Evolutionary conservation across 140 eudicot genomes (phyloP), one percentile per base, ranked within the genome.

Genomic region (Flaveria floridana): DNA sequence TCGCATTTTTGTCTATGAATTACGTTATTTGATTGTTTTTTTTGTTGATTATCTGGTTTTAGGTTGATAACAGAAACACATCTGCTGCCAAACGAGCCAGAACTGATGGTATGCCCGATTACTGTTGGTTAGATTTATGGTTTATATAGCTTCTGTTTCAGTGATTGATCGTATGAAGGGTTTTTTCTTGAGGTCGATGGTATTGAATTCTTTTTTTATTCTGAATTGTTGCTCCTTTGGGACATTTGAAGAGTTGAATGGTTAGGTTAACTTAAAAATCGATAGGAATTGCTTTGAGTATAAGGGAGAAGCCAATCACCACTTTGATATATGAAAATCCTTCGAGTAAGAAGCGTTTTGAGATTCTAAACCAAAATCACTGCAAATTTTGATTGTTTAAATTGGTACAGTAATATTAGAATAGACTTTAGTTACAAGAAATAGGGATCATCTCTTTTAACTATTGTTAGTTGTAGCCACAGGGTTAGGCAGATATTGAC

Each of bases 51-150:
- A 8, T 3, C 30, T 70, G 41, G 14, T 57, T 67, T 7, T 26
- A 88, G 94, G 85, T 85, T 46, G 94, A 88, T 76, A 88, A 77
- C 82, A 76, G 94, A 37, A 85, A 79, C 74, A 83, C 94, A 58
- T 83, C 94, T 1, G 87, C 90, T 2, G 76, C 84, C 53, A 87
- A 87, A 59, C 93, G 89, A 57, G 86, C 89, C 50, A 76, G 89
- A 72, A 87, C 93, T 53, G 94, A 88, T 74, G 90, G 94, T 87
- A 87, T 70, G 77, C 11, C 0, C 25, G 12, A 51, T 66, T 64
- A 34, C 47, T 19, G 3, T 19, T 34, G 7, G 76, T 52, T 61
- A 19, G 4, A 1, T 15, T 74, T 61, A 18, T 62, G 13, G 18
- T 62, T 74, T 28, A 11, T 62, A 15, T 44, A 23, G 21, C 28